Conservation (phyloP, 306 rosid species). For the Lagenaria siceraria region DNA sequence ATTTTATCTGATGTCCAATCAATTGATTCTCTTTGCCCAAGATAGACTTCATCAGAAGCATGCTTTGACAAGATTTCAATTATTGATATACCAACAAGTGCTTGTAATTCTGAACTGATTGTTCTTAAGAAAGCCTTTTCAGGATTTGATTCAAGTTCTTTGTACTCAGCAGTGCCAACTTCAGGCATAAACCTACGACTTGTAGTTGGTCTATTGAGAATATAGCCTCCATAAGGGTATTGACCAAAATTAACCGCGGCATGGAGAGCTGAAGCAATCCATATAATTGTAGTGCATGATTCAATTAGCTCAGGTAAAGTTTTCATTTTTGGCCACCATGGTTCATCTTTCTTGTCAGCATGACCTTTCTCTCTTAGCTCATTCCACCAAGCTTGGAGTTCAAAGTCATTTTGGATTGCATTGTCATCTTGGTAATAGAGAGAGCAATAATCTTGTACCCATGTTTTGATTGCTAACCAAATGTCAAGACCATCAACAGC, state of each 20-base stretch:
- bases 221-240: slow-evolving; percentile 58
- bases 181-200: slow-evolving; percentile 47
- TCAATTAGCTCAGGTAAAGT: slow-evolving; percentile 34
- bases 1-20: slow-evolving; percentile 55
- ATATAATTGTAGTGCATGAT: slow-evolving; percentile 47
- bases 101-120: slow-evolving; percentile 34
- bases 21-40: slow-evolving; percentile 48
- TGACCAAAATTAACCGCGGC: slow-evolving; percentile 82
- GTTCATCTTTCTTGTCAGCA: slow-evolving; percentile 46
- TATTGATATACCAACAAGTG: slow-evolving; percentile 45
- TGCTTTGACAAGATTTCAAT: slow-evolving; percentile 65
- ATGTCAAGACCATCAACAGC: slow-evolving; percentile 77
- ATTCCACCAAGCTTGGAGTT: slow-evolving; percentile 72
- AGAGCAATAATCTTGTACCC: slow-evolving; percentile 53
- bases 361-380: slow-evolving; percentile 63
- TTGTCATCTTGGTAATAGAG: slow-evolving; percentile 37
- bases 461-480: slow-evolving; percentile 47
- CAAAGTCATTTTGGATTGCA: slow-evolving; percentile 24
- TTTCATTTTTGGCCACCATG: slow-evolving; percentile 78
- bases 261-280: slow-evolving; percentile 66
- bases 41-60: slow-evolving; percentile 67
- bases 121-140: slow-evolving; percentile 56
- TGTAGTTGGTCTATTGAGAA: slow-evolving; percentile 44
- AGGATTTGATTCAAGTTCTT: slow-evolving; percentile 36
- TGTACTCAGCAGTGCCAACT: slow-evolving; percentile 32